Evolutionary conservation across 441 rosid species (phyloP), one percentile per base, ranked within the genome.

Genomic region (Populus tomentosa): DNA sequence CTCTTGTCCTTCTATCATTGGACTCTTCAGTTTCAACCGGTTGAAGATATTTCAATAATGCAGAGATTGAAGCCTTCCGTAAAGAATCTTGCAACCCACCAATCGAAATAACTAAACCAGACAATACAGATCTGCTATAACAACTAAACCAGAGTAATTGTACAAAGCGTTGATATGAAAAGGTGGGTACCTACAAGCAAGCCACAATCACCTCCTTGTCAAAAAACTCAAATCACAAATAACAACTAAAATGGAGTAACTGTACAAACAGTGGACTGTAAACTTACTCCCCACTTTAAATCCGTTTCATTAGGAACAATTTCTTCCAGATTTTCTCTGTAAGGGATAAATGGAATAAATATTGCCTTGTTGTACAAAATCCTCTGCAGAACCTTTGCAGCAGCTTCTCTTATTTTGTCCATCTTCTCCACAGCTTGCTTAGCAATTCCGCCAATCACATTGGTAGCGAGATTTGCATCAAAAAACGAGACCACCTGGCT

Each of bases 361-460:
- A 84, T 80, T 63, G 83, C 79, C 74, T 86, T 56, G 77, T 87
- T 83, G 84, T 92, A 87, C 88, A 94, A 81, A 79, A 91, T 87
- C 86, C 91, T 90, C 74, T 84, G 94, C 42, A 96, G 92, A 83
- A 81, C 90, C 78, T 90, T 91, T 32, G 96, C 94, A 80, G 99
- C 91, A 63, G 86, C 87, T 88, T 96, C 99, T 89, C 99, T 89
- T 77, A 96, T 71, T 81, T 91, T 96, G 81, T 96, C 99, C 94
- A 96, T 88, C 83, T 96, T 96, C 88, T 94, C 99, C 32, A 92
- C 92, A 71, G 98, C 96, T 85, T 94, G 98, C 94, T 94, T 96
- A 75, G 84, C 73, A 69, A 94, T 88, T 50, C 90, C 90, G 69
- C 91, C 86, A 77, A 93, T 82, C 66, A 96, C 74, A 69, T 62